Conservation (phyloP, 2,329 filamentous ascomycete species). For the Hortaea sp. region DNA sequence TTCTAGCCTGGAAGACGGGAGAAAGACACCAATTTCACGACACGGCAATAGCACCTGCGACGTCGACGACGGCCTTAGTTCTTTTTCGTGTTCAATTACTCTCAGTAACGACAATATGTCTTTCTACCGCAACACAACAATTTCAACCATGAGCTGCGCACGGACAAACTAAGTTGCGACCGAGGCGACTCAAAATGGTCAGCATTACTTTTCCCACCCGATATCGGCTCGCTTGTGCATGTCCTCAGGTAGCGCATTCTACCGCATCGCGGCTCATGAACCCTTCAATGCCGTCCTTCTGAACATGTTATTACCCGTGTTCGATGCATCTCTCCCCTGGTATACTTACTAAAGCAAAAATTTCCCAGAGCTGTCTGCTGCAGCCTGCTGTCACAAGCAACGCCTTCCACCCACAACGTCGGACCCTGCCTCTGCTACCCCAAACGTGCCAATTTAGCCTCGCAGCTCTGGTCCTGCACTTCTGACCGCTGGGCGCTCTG, state of each 20-base stretch:
- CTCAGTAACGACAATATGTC: neutral
- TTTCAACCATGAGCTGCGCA: neutral
- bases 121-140: neutral
- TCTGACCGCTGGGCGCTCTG: neutral
- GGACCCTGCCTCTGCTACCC: neutral
- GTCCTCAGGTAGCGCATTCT: no score
- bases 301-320: neutral
- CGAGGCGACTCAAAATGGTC: neutral
- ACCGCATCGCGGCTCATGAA: no score
- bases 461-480: constrained; percentile 1
- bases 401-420: neutral
- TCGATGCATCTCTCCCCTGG: no score
- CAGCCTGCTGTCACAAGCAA: neutral
- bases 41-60: neutral
- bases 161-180: neutral
- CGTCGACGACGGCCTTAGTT: neutral
- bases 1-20: constrained; percentile 1
- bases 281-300: neutral
- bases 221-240: neutral
- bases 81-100: neutral
- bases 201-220: neutral
- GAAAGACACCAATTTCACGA: neutral
- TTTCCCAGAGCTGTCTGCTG: neutral
- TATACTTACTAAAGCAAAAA: neutral
- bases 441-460: constrained; percentile 3